Evolutionary conservation across 345 rosid species (phyloP).

Genomic region (Noccaea caerulescens): DNA sequence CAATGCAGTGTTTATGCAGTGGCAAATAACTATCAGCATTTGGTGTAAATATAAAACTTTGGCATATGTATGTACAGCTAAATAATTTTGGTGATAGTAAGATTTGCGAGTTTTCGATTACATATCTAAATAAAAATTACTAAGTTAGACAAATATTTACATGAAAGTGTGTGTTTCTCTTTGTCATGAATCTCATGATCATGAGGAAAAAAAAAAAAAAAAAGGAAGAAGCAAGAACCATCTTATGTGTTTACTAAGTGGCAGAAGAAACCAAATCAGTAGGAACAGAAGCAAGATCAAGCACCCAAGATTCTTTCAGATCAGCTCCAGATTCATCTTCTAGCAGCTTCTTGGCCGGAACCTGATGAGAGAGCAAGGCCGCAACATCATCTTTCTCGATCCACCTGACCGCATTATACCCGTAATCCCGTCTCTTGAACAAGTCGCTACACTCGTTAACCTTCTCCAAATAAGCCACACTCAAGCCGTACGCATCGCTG

Average conservation of each 20-base stretch:
- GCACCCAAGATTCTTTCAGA: constrained; percentile 76
- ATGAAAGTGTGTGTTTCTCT: constrained; percentile 10
- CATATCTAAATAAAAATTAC: background rate
- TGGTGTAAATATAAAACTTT: background rate
- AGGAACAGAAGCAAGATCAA: constrained; percentile 82
- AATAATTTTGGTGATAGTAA: constrained; percentile 6
- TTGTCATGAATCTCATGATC: background rate
- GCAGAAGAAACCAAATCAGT: constrained; percentile 43
- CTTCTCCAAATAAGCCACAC: constrained; percentile 82
- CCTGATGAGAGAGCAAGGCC: constrained; percentile 73
- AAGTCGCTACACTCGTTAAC: constrained; percentile 65
- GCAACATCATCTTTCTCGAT: constrained; percentile 58
- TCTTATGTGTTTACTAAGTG: constrained; percentile 8
- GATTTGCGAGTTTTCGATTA: background rate
- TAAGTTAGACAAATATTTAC: constrained; percentile 22
- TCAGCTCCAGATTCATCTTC: constrained; percentile 52
- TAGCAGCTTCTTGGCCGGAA: constrained; percentile 75
- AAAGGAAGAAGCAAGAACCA: background rate
- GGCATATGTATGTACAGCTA: constrained; percentile 10
- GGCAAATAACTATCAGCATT: background rate
- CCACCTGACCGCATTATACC: constrained; percentile 67
- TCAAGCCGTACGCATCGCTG: constrained; percentile 69
- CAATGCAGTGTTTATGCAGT: background rate
- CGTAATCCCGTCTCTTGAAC: constrained; percentile 72
- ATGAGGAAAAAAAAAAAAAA: background rate